Evolutionary conservation across 495 filamentous ascomycete genomes (phyloP), one percentile per base, ranked within the genome.

Genomic region (Penicillium chermesinum): DNA sequence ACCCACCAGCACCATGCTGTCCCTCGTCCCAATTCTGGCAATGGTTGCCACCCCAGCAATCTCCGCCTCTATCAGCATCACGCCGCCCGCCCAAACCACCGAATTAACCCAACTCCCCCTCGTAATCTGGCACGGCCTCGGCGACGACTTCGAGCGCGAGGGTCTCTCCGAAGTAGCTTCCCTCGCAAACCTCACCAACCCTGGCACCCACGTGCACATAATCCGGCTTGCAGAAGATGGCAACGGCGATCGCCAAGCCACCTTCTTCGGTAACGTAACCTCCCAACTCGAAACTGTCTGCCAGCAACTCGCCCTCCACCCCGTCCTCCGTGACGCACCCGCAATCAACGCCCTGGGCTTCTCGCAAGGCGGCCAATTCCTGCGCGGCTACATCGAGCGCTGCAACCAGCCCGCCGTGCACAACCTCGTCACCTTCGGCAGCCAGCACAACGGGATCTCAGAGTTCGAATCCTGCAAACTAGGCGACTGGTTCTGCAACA

Each of bases 341-440:
- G 87, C 85, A 49, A 77, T 96, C 66, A 91, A 97, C 66, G 94
- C 88, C 2, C 65, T 98, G 15, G 93, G 93, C 4, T 96, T 97
- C 74, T 91, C 86, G 19, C 93, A 98, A 65, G 93, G 93, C 53
- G 94, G 93, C 25, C 89, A 95, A 60, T 96, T 98, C 72, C 80
- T 98, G 10, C 86, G 93, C 49, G 93, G 76, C n/a, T 91, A 91
- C 67, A 76, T 95, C 58, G 85, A 98, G 74, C 80, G 88, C 10
- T 98, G 93, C 76, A 94, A 93, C 66, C 66, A 62, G 38, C 88
- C 90, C 2, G 87, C 83, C 2, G 80, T 97, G 16, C 77, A 79
- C 35, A 93, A 80, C 59, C 79, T 98, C 17, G 79, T 97, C 41
- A 98, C 93, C 2, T 94, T 94, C 52, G 93, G 94, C 48, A 85